Percentiles rank a stretch among this genome's conserved stretches.
Conservation (phyloP, 73 alveolate species). For the Paramecium primaurelia region DNA sequence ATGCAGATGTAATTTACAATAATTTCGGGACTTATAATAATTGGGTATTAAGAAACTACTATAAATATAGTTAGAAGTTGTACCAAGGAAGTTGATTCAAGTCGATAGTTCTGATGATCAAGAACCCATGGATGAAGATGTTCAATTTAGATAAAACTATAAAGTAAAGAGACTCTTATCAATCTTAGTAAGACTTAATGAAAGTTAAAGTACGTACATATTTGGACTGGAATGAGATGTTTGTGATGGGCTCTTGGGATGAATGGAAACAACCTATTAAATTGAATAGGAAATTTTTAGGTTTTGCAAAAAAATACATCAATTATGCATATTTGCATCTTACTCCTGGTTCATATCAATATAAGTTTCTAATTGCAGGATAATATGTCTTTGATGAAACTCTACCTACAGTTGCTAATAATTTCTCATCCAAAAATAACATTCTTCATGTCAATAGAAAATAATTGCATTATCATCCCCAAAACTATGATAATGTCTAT, state of each 20-base stretch:
- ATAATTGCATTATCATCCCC: neutral
- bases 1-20: conserved; percentile 12
- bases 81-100: neutral
- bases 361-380: conserved; percentile 60
- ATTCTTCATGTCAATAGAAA: conserved; percentile 44
- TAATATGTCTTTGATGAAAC: conserved; percentile 59
- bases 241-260: conserved; percentile 40
- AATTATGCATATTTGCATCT: conserved; percentile 26
- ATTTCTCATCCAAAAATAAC: conserved; percentile 5
- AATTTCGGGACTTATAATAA: conserved; percentile 53
- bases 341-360: conserved; percentile 28
- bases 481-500: conserved; percentile 28
- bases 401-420: conserved; percentile 15
- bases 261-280: neutral
- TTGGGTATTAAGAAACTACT: neutral
- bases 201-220: neutral
- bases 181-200: neutral
- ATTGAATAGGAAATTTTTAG: neutral
- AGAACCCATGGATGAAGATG: conserved; percentile 35
- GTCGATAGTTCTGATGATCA: neutral
- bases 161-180: neutral
- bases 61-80: neutral
- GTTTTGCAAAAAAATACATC: neutral
- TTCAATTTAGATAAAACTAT: neutral
- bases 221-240: conserved; percentile 29